Evolutionary conservation across 306 rosid species (phyloP).

Genomic region (Pyrus communis): DNA sequence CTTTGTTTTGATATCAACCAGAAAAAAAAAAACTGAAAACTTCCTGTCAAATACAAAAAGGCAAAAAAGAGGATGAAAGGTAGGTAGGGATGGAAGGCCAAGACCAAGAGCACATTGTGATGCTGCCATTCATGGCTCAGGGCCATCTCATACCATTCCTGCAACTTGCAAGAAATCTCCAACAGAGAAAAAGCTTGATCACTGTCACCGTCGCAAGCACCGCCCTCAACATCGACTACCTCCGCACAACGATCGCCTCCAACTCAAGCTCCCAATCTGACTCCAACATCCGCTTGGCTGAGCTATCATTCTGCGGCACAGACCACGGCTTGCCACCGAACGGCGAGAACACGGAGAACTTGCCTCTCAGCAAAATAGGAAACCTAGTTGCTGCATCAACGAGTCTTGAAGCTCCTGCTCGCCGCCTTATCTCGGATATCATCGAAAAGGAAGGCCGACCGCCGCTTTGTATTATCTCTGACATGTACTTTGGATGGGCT

Average conservation of each 20-base stretch:
- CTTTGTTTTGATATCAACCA: too few relatives aligned
- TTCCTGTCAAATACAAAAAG: too few relatives aligned
- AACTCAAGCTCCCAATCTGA: not conserved
- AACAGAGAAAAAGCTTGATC: slow-evolving; percentile 19
- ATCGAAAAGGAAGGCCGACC: slow-evolving; percentile 36
- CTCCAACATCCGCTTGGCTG: slow-evolving; percentile 30
- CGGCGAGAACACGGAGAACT: slow-evolving; percentile 52
- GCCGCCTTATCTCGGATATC: slow-evolving; percentile 25
- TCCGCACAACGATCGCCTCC: slow-evolving; percentile 31
- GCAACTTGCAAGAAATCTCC: slow-evolving; percentile 48
- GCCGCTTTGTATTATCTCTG: slow-evolving; percentile 36
- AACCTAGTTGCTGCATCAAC: slow-evolving; percentile 29
- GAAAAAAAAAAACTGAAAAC: too few relatives aligned
- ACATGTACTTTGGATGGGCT: slow-evolving; percentile 58
- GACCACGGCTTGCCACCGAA: slow-evolving; percentile 47
- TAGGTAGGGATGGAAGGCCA: not conserved
- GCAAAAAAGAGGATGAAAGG: too few relatives aligned
- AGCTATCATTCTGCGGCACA: slow-evolving; percentile 30
- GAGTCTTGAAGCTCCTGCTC: slow-evolving; percentile 43
- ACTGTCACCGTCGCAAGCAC: slow-evolving; percentile 59
- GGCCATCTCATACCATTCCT: slow-evolving; percentile 77
- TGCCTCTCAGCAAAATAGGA: slow-evolving; percentile 14
- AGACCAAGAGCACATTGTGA: slow-evolving; percentile 34
- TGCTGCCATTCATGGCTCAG: slow-evolving; percentile 66
- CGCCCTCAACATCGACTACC: slow-evolving; percentile 51